A percentile compares a stretch with the other conserved stretches of the same genome.
These are phyloP conservation scores for Citrullus colocynthis DNA, from an alignment of 306 rosid genomes.

Conservation along the genomic window DNA sequence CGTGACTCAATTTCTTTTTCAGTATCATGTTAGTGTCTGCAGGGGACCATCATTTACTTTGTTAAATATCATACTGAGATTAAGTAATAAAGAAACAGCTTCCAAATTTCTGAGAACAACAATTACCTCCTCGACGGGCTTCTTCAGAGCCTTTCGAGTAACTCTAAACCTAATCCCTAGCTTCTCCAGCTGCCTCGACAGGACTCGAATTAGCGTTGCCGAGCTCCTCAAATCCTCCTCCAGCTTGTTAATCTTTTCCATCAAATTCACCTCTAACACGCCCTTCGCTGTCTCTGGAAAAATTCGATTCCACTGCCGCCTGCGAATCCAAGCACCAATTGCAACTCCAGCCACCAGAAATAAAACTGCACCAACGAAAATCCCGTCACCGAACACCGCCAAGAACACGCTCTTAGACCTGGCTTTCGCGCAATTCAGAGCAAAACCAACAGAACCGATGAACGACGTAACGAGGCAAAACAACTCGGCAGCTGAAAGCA, in stretches of 20 bases:
- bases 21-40: background rate
- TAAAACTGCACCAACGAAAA: slow-evolving; percentile 20
- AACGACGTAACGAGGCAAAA: slow-evolving; percentile 45
- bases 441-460: slow-evolving; percentile 23
- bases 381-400: slow-evolving; percentile 22
- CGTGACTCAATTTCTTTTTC: background rate
- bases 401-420: slow-evolving; percentile 25
- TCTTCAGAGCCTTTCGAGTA: slow-evolving; percentile 56
- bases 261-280: slow-evolving; percentile 44
- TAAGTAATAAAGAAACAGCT: background rate
- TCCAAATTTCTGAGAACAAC: background rate
- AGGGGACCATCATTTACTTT: background rate
- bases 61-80: background rate
- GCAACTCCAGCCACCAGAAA: slow-evolving; percentile 41
- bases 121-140: slow-evolving; percentile 69
- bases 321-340: slow-evolving; percentile 54
- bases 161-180: slow-evolving; percentile 66
- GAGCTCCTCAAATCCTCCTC: slow-evolving; percentile 66
- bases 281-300: slow-evolving; percentile 28
- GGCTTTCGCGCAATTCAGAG: slow-evolving; percentile 19
- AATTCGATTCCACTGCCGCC: slow-evolving; percentile 48
- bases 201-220: slow-evolving; percentile 36
- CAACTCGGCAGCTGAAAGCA: slow-evolving; percentile 45
- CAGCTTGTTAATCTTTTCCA: slow-evolving; percentile 55
- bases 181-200: slow-evolving; percentile 84